phyloP scores from a whole-genome alignment of 2,329 filamentous ascomycete genomes.

The Cadophora malorum region DNA sequence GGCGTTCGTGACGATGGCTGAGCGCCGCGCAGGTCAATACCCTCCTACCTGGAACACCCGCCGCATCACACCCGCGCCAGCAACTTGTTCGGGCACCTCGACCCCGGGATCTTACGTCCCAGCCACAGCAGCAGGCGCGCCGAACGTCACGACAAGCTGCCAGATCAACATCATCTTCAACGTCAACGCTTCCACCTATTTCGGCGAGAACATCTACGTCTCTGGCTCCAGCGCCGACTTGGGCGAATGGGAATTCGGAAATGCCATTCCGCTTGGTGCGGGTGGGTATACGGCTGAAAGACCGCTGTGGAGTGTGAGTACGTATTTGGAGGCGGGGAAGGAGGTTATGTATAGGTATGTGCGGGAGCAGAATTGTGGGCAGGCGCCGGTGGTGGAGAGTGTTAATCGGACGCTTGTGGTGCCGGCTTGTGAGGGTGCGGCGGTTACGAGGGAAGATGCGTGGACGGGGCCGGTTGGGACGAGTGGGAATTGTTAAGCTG shows the following conservation, averaged over 20 bases:
- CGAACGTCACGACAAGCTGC: conserved; percentile 40
- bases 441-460: conserved; percentile 47
- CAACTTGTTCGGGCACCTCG: conserved; percentile 54
- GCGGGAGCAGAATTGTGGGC: conserved; percentile 51
- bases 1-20: conserved; percentile 66
- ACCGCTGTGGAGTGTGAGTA: conserved; percentile 53
- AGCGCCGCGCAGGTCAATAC: conserved; percentile 59
- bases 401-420: conserved; percentile 51
- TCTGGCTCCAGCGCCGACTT: conserved; percentile 51
- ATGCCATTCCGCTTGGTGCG: conserved; percentile 48
- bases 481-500: conserved; percentile 37
- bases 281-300: conserved; percentile 50
- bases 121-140: conserved; percentile 52
- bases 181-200: conserved; percentile 54
- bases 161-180: conserved; percentile 51
- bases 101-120: conserved; percentile 57
- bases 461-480: conserved; percentile 48
- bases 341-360: conserved; percentile 55
- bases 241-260: conserved; percentile 50
- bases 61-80: conserved; percentile 54
- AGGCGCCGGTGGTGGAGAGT: conserved; percentile 53
- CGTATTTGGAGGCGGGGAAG: conserved; percentile 51
- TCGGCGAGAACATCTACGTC: conserved; percentile 56
- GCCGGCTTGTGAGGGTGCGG: conserved; percentile 46
- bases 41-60: conserved; percentile 61